phyloP scores from a whole-genome alignment of 805 yeast genomes.

The Pichia exigua region DNA sequence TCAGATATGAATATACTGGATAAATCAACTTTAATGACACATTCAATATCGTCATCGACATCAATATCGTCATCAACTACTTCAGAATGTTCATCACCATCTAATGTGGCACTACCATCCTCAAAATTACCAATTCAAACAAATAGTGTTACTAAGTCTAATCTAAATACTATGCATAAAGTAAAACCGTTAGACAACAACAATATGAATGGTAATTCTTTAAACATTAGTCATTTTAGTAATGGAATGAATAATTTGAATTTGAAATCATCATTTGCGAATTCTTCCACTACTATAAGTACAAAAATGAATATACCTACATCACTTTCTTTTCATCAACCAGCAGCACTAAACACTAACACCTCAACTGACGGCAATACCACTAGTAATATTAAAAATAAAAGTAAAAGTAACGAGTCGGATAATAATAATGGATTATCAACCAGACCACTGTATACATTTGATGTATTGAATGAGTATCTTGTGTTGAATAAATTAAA shows the following conservation, averaged over 20 bases:
- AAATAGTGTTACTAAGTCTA: background rate
- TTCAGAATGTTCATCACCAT: background rate
- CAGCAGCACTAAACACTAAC: background rate
- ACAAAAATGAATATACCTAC: background rate
- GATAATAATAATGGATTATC: background rate
- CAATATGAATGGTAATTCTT: background rate
- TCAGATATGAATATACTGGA: background rate
- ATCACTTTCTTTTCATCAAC: background rate
- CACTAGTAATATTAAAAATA: too few relatives aligned
- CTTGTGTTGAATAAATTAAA: conserved; percentile 14
- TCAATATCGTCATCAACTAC: background rate
- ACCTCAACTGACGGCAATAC: background rate
- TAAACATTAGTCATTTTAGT: background rate
- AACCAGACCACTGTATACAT: conserved; percentile 6
- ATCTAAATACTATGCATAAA: background rate
- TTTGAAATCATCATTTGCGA: background rate
- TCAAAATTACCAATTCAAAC: background rate
- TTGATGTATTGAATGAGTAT: conserved; percentile 24
- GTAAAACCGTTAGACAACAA: background rate
- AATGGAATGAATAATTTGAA: background rate
- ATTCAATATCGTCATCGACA: background rate
- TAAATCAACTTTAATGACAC: background rate
- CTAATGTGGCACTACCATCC: background rate
- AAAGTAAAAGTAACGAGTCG: background rate
- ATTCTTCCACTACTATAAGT: background rate